Evolutionary conservation across 2,329 filamentous ascomycete species (phyloP).

Genomic region (Pseudogymnoascus sp.): DNA sequence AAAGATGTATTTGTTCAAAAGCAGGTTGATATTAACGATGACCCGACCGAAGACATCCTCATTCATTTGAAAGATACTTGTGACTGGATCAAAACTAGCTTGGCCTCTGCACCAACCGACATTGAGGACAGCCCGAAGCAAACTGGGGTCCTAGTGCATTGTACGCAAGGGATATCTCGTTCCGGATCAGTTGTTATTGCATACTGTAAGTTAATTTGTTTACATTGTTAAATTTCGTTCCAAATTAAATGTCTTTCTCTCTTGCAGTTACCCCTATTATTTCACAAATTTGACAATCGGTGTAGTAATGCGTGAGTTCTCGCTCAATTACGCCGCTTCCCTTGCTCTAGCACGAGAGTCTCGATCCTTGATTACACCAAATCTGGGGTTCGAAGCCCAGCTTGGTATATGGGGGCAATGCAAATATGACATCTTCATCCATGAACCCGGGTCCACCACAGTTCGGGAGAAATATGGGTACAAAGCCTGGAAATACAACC

Average conservation of each 20-base stretch:
- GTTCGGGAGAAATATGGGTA: slow-evolving; percentile 16
- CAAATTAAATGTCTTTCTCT: not conserved
- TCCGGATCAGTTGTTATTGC: slow-evolving; percentile 22
- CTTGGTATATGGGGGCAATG: slow-evolving; percentile 21
- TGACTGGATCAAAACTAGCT: slow-evolving; percentile 22
- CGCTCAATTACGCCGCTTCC: slow-evolving; percentile 15
- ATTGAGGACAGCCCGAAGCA: not conserved
- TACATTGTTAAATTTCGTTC: too few relatives aligned
- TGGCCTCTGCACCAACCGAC: not conserved
- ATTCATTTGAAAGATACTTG: slow-evolving; percentile 19
- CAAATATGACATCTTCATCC: slow-evolving; percentile 9
- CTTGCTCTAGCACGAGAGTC: slow-evolving; percentile 19
- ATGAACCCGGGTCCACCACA: not conserved
- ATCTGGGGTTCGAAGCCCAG: slow-evolving; percentile 22
- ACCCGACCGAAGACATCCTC: slow-evolving; percentile 22
- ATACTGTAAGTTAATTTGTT: slow-evolving; percentile 20
- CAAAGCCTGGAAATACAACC: slow-evolving; percentile 14
- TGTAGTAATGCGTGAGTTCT: slow-evolving; percentile 22
- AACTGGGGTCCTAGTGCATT: slow-evolving; percentile 22
- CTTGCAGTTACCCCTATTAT: not conserved
- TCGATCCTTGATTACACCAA: slow-evolving; percentile 21
- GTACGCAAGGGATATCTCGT: slow-evolving; percentile 24
- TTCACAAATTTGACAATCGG: not conserved
- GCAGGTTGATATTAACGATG: slow-evolving; percentile 23
- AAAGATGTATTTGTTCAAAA: slow-evolving; percentile 10